A percentile compares a stretch with the other conserved stretches of the same genome.
These are phyloP conservation scores for Tricharina praecox DNA, from an alignment of 495 filamentous ascomycete species.

Conservation along the genomic window DNA sequence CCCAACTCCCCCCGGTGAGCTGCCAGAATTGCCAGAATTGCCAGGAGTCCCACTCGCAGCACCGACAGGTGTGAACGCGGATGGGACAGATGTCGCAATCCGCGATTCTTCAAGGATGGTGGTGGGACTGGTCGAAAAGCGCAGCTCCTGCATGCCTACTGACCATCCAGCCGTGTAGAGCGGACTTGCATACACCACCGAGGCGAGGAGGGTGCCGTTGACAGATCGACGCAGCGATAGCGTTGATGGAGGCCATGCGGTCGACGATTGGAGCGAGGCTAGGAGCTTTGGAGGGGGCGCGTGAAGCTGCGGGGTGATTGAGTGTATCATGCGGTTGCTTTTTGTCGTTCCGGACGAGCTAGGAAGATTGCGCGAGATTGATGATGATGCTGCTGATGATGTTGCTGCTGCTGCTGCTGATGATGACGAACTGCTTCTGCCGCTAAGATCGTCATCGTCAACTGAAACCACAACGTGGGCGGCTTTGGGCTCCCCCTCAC, in stretches of 20 bases:
- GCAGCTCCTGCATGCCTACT: conserved; percentile 75
- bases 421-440: no score
- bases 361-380: conserved; percentile 14
- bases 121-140: conserved; percentile 30
- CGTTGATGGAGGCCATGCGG: conserved; percentile 59
- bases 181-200: conserved; percentile 68
- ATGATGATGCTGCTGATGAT: no score
- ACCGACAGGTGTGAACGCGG: conserved; percentile 38
- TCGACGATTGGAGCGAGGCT: conserved; percentile 67
- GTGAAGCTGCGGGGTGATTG: neutral
- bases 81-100: conserved; percentile 31
- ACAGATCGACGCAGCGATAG: conserved; percentile 52
- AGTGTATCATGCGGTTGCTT: neutral
- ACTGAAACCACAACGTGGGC: no score
- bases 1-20: no score
- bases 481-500: no score
- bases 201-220: conserved; percentile 44
- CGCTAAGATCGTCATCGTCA: no score
- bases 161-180: conserved; percentile 62
- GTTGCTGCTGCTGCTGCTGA: no score
- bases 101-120: conserved; percentile 26
- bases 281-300: conserved; percentile 41
- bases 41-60: neutral
- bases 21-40: neutral
- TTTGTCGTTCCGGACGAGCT: no score